These are phyloP conservation scores for Psilocybe mexicana DNA, from an alignment of 1,284 basidiomycete species.

Conservation along the genomic window DNA sequence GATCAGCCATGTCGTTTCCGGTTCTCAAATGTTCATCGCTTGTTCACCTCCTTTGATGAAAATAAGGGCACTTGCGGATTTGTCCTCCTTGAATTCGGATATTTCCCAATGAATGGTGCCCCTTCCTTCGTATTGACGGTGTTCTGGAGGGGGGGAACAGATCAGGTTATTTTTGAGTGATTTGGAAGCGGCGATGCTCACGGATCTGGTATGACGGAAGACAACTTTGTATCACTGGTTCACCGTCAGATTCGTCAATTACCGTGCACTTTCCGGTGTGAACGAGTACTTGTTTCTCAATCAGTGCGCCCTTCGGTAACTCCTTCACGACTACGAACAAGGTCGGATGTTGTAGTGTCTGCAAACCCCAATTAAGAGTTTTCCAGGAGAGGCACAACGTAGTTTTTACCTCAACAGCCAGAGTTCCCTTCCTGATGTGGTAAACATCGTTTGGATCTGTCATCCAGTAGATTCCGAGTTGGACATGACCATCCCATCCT, in stretches of 20 bases:
- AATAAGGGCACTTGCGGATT: constrained; percentile 42
- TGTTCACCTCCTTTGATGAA: constrained; percentile 42
- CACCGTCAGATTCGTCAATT: constrained; percentile 49
- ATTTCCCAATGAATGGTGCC: constrained; percentile 45
- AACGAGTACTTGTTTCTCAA: constrained; percentile 72
- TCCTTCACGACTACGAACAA: constrained; percentile 70
- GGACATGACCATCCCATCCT: constrained; percentile 63
- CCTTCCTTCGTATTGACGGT: constrained; percentile 17
- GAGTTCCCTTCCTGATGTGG: constrained; percentile 45
- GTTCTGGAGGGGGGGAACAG: constrained; percentile 20
- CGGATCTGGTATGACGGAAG: constrained; percentile 43
- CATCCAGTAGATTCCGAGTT: constrained; percentile 70
- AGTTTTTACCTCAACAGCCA: constrained; percentile 15
- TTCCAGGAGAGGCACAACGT: not conserved
- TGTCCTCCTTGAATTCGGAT: constrained; percentile 41
- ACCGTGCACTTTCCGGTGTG: constrained; percentile 62
- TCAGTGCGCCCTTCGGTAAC: constrained; percentile 74
- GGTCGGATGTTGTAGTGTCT: constrained; percentile 53
- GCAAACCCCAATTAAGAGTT: constrained; percentile 3
- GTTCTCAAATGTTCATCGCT: not conserved
- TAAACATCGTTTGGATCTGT: constrained; percentile 39
- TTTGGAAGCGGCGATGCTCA: constrained; percentile 20
- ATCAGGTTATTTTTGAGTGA: not conserved
- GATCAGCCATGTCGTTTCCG: not conserved
- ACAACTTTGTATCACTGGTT: constrained; percentile 30